Base-by-base conservation (phyloP, 2,329 filamentous ascomycete genomes). In the Ramularia endophylla region DNA sequence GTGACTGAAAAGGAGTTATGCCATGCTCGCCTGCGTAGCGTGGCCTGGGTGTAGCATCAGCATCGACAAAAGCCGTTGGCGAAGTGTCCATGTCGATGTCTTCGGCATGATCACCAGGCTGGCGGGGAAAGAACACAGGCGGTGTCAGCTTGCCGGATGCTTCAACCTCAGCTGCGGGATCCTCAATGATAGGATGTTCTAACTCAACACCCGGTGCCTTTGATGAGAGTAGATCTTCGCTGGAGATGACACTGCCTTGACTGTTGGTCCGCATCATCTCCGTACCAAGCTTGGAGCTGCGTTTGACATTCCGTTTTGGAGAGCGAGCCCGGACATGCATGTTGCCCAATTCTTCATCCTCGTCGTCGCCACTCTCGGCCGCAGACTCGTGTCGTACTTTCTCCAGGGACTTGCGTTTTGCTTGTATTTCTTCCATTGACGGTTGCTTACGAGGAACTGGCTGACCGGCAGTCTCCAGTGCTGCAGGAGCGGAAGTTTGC, bases 241-340 rank as follows among this genome's bases (percentile, higher is more conserved):
- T 61, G 6, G 69, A 72, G 33, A 74, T 66, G 29, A 73, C 77
- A 57, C 89, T 95, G 36, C 94, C 90, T 55, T 90, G 84, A 58
- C 87, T 95, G 62, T 95, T 94, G 15, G 90, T 94, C 35, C 90
- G 81, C 87, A 95, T 90, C 90, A 97, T 95, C 64, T 97, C 90
- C 36, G 88, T 92, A 2, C 88, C 88, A 2, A 97, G 76, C 64
- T 95, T 95, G 0, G 88, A 95, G 40, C 63, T 64, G 2, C 67
- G 65, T 38, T 69, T 69, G 11, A 65, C 59, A n/a, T 65, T 59
- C 12, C 65, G 57, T 44, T 63, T 66, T 11, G 56, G 56, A 8
- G 83, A 85, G 9, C 85, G 83, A 17, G 85, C 73, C 27, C 73
- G 71, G 64, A 83, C 65, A 67, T 70, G 46, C 64, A 66, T 47